Percentiles rank a stretch among this genome's conserved stretches.
Conservation (phyloP, 441 rosid species). For the Theobroma grandiflorum region DNA sequence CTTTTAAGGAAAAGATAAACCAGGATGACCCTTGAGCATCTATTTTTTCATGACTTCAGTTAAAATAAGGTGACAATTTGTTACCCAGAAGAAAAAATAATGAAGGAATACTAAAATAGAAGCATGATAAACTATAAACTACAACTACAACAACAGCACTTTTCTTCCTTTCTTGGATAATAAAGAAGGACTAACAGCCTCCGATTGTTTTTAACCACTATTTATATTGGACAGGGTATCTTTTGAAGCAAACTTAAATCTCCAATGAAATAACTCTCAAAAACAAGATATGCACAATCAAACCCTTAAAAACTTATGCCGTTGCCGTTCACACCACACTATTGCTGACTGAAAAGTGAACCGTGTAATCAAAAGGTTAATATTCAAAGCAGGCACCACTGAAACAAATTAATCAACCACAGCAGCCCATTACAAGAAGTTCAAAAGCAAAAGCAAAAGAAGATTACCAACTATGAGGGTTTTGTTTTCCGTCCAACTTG, state of each 20-base stretch:
- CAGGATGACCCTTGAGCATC: neutral
- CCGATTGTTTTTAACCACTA: neutral
- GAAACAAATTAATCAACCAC: slow-evolving; percentile 12
- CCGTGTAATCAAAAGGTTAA: slow-evolving; percentile 13
- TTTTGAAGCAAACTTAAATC: neutral
- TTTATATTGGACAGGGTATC: neutral
- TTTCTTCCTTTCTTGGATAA: neutral
- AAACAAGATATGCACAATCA: slow-evolving; percentile 4
- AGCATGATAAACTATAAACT: neutral
- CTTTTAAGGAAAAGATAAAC: neutral
- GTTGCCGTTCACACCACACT: neutral
- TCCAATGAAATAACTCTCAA: neutral
- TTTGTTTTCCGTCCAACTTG: slow-evolving; percentile 66
- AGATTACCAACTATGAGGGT: slow-evolving; percentile 56
- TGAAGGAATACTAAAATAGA: neutral
- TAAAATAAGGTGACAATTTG: neutral
- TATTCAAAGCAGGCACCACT: neutral
- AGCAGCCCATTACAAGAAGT: neutral
- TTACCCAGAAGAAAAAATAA: neutral
- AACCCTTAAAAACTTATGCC: neutral
- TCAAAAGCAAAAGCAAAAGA: neutral
- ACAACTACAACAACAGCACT: neutral
- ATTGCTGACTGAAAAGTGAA: slow-evolving; percentile 2
- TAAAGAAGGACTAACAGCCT: neutral
- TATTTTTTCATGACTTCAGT: neutral